phyloP scores from a whole-genome alignment of 495 filamentous ascomycete species.

The Aspergillus affinis region DNA sequence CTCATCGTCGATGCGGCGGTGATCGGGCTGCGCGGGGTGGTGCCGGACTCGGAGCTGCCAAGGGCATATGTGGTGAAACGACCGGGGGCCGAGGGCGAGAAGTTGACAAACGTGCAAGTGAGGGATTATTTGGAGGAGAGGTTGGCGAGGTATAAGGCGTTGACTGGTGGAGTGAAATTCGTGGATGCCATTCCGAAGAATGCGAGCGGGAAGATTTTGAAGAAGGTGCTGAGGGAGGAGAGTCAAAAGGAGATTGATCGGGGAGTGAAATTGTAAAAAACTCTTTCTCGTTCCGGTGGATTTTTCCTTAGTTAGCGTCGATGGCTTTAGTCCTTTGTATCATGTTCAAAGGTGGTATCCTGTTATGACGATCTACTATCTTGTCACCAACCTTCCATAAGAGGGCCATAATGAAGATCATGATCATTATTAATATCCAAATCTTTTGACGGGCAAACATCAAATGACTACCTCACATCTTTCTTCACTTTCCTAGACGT shows the following conservation, averaged over 20 bases:
- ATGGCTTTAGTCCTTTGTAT: too few relatives aligned
- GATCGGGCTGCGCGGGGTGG: constrained; percentile 64
- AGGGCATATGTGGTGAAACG: constrained; percentile 71
- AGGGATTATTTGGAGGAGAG: constrained; percentile 51
- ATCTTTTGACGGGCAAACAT: too few relatives aligned
- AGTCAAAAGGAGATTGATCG: constrained; percentile 39
- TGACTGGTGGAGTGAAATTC: constrained; percentile 78
- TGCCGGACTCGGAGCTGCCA: constrained; percentile 69
- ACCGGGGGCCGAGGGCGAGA: constrained; percentile 30
- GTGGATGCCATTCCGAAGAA: constrained; percentile 76
- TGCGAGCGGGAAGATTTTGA: constrained; percentile 79
- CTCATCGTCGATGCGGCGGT: constrained; percentile 77
- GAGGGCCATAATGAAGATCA: too few relatives aligned
- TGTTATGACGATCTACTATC: too few relatives aligned
- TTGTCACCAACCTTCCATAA: too few relatives aligned
- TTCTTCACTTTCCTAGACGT: too few relatives aligned
- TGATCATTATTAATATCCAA: too few relatives aligned
- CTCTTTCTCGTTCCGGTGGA: background rate
- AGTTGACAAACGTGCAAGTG: constrained; percentile 57
- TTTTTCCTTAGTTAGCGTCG: too few relatives aligned
- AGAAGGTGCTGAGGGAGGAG: constrained; percentile 57
- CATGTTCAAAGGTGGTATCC: too few relatives aligned
- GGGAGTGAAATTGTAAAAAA: constrained; percentile 24
- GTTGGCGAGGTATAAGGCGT: constrained; percentile 65
- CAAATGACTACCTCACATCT: too few relatives aligned